Conservation (phyloP, 1,139 yeast species). For the Waltiozyma sp. region DNA sequence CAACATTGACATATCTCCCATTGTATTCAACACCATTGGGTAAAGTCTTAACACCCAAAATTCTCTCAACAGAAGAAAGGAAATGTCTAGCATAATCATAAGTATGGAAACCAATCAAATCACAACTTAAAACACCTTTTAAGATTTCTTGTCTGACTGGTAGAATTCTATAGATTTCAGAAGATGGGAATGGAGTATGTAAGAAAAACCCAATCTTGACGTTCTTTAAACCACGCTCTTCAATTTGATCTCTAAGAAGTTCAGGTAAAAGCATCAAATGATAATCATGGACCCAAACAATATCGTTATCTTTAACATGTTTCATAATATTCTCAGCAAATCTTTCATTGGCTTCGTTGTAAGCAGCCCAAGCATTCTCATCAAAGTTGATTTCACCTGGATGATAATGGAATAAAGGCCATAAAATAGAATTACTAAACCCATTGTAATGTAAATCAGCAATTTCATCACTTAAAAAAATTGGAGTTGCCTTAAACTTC, state of each 20-base stretch:
- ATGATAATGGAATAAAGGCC: slow-evolving; percentile 98
- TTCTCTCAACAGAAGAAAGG: slow-evolving; percentile 80
- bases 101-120: slow-evolving; percentile 96
- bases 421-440: slow-evolving; percentile 78
- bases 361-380: slow-evolving; percentile 97
- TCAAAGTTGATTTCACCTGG: slow-evolving; percentile 99
- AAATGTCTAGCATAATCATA: slow-evolving; percentile 99
- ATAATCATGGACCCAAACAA: slow-evolving; percentile 97
- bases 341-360: slow-evolving; percentile 80
- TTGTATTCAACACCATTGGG: slow-evolving; percentile 85
- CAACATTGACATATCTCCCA: slow-evolving; percentile 72
- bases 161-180: slow-evolving; percentile 88
- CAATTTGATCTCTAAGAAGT: slow-evolving; percentile 62
- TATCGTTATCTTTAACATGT: slow-evolving; percentile 70
- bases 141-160: slow-evolving; percentile 93
- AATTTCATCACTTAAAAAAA: slow-evolving; percentile 73
- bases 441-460: slow-evolving; percentile 98
- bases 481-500: slow-evolving; percentile 84
- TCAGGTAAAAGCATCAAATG: slow-evolving; percentile 93
- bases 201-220: slow-evolving; percentile 85
- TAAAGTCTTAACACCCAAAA: slow-evolving; percentile 68
- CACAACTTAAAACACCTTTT: slow-evolving; percentile 87
- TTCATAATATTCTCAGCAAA: slow-evolving; percentile 71
- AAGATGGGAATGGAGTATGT: slow-evolving; percentile 97
- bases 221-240: slow-evolving; percentile 32